Evolutionary conservation across 2,329 filamentous ascomycete species (phyloP), one percentile per base, ranked within the genome.

Genomic region (Chalaropsis thielavioides): DNA sequence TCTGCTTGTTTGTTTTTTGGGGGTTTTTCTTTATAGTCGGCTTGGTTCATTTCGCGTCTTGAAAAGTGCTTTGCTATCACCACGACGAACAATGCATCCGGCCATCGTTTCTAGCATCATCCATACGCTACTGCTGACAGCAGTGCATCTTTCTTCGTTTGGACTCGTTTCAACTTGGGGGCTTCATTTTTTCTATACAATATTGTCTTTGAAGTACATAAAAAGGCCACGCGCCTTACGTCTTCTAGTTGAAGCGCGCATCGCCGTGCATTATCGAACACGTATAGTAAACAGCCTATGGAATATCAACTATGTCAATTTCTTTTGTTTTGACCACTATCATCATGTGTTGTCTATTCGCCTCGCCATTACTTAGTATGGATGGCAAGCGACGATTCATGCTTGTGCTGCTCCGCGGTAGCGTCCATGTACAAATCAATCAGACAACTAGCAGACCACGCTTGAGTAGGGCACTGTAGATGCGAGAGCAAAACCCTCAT

Each of bases 391-490:
- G 59, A 19, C 4, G 46, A 35, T 7, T 31, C 46, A 22, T 63
- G 19, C 60, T 66, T 64, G 35, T 69, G 73, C 69, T 81, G 78
- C 70, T 79, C 79, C 69, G 82, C 81, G 31, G 81, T 80, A 19
- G 90, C 92, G 74, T 99, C 94, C 80, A 96, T 92, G 77, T 96
- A 99, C 69, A 99, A 76, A 76, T 99, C 94, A 71, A 99, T 89
- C 72, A 99, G 79, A 74, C 94, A 97, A 24, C 90, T 88, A 38
- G 94, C 89, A 63, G 91, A 96, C 94, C 94, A 99, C 63, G 94
- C 88, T 75, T 99, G 94, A 0, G 94, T 96, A 31, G 94, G 94
- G 63, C 88, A 94, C 86, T 94, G 72, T 15, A 62, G 49, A 24
- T n/a, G 8, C 17, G 41, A 31, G 60, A 31, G 17, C 13, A 49